Base-by-base conservation (phyloP, 352 stramenopile species). In the Globisporangium parvum region DNA sequence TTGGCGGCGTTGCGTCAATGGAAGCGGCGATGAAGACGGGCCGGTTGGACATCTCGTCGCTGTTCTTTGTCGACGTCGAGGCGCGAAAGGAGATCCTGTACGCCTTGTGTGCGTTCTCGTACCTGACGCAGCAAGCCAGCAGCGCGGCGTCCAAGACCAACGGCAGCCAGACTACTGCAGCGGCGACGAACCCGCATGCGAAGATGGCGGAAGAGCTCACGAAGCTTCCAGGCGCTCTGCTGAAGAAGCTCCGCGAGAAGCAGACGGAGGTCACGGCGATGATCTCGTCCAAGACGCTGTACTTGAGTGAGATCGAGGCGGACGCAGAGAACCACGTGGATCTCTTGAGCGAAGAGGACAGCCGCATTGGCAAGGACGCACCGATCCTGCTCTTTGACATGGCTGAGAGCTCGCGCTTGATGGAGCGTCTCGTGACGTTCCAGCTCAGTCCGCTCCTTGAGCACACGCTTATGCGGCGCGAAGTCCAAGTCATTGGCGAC, bases 371-470 rank as follows among this genome's bases (percentile, higher is more conserved):
- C 55, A 86, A 83, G 53, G 80, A 93, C 63, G 80, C 77, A 15
- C 83, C 83, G 8, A 88, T 93, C 50, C 50, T 93, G 65, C 60
- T 93, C 14, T 91, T 93, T 33, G 79, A 91, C 45, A 85, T 90
- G 73, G 83, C 86, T 46, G 77, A 90, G 42, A 88, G 75, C 54
- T 71, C 79, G 4, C 20, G 59, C 33, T 55, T 93, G 9, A 77
- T 91, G 55, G 67, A 87, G 41, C 65, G 77, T 11, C 67, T 93
- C 24, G 83, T 95, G 9, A 72, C 75, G 6, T 87, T 93, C 47
- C 85, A 95, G 50, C 58, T 95, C 8, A 88, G 80, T 28, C 83
- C 83, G 20, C 55, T 95, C 31, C 63, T 85, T 2, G 83, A 95
- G 55, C 80, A 92, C 33, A 57, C 67, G 15, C 56, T 91, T 0